Base-by-base conservation (phyloP, 345 rosid species). In the Gossypium ekmanianum region DNA sequence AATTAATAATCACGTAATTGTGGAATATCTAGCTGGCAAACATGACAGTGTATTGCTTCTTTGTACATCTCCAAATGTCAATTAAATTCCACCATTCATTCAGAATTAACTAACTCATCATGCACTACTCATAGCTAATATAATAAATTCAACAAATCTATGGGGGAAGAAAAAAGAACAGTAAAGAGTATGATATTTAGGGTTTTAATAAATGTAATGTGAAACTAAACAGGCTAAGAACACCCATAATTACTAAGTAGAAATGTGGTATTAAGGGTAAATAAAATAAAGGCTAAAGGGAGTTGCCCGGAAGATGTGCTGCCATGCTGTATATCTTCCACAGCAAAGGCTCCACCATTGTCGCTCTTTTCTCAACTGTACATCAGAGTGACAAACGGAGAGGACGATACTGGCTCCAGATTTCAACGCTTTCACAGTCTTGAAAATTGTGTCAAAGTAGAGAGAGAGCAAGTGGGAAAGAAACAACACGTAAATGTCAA, bases 391-490 rank as follows among this genome's bases (percentile, higher is more conserved):
- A 89, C 93, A 89, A 89, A 89, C 83, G 92, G 92, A 91, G 93
- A 87, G 85, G 91, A 91, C 96, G 96, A 89, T 82, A 81, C 95
- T 76, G 81, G 96, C 90, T 91, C 73, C 93, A 86, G 84, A 84
- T 89, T 89, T 89, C 90, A 86, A 91, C 86, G 87, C 87, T 77
- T 58, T 79, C 39, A 79, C 83, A 83, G 84, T 83, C 82, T 88
- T 80, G 96, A 87, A 87, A 91, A 81, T 86, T 88, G 96, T 84
- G 92, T 83, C 78, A 63, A 48, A 75, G 41, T 9, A 55, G 69
- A 73, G 78, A 68, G 80, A 75, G 78, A 79, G 77, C 68, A 55
- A 75, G 75, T 13, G 75, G 44, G 84, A 85, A 73, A 73, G 83
- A 62, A 83, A 85, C 87, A 85, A 83, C 87, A 81, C 88, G 84